Percentiles rank a stretch among this genome's conserved stretches.
phyloP scores from a whole-genome alignment of 768 basidiomycete species.

The Tulasnella sp. region DNA sequence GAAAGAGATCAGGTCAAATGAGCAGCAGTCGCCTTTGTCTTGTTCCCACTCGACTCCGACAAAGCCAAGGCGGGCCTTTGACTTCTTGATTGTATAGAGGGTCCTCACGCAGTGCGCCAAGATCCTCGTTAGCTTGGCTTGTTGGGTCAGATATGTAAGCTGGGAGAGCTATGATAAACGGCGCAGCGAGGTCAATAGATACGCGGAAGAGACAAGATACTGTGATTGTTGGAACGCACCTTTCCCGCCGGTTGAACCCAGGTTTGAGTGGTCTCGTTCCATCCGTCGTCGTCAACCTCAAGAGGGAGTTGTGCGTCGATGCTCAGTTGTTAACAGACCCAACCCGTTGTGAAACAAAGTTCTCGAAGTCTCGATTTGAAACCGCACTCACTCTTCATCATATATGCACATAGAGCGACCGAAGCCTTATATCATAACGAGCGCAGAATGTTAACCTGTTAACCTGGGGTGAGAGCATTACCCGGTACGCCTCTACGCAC shows the following conservation, averaged over 20 bases:
- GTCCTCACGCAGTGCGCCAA: slow-evolving; percentile 47
- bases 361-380: not conserved
- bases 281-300: slow-evolving; percentile 77
- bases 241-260: slow-evolving; percentile 54
- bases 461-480: not conserved
- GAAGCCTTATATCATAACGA: too few relatives aligned
- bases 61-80: slow-evolving; percentile 41
- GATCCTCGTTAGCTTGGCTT: slow-evolving; percentile 48
- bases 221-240: not conserved
- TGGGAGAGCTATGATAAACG: slow-evolving; percentile 42
- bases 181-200: not conserved
- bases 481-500: too few relatives aligned
- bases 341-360: too few relatives aligned
- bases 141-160: slow-evolving; percentile 45
- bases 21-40: not conserved
- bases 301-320: slow-evolving; percentile 61
- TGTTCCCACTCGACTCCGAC: slow-evolving; percentile 45
- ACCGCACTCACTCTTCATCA: slow-evolving; percentile 55
- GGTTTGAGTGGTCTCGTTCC: slow-evolving; percentile 46
- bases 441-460: too few relatives aligned
- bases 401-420: slow-evolving; percentile 65
- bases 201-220: not conserved
- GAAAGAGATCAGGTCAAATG: not conserved
- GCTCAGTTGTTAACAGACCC: too few relatives aligned
- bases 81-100: slow-evolving; percentile 66